Evolutionary conservation across 73 alveolate species (phyloP).

Genomic region (Paramecium tetraurelia): DNA sequence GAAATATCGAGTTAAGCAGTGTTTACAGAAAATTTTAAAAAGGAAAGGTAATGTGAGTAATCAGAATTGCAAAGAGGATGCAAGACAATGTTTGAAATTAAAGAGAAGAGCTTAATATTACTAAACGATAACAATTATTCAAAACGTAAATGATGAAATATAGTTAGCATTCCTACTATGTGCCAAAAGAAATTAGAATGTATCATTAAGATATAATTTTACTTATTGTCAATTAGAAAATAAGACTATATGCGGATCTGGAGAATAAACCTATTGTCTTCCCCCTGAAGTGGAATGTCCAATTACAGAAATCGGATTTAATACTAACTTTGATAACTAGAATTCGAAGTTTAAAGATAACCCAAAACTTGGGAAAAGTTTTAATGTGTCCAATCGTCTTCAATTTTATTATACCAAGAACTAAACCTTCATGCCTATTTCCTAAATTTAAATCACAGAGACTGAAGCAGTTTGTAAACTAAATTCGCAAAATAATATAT

Average conservation of each 20-base stretch:
- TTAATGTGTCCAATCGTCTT: background rate
- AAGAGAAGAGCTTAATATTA: background rate
- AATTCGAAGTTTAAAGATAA: background rate
- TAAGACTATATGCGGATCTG: background rate
- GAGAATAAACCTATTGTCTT: background rate
- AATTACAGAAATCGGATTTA: constrained; percentile 22
- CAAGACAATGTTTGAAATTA: background rate
- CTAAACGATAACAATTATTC: background rate
- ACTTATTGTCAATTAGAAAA: background rate
- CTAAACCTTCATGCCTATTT: background rate
- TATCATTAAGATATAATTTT: background rate
- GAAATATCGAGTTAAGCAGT: background rate
- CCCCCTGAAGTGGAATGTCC: background rate
- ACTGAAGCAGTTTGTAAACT: background rate
- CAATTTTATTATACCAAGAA: background rate
- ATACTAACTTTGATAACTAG: background rate
- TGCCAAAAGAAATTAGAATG: background rate
- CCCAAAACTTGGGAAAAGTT: background rate
- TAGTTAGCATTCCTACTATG: constrained; percentile 16
- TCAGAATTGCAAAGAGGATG: background rate
- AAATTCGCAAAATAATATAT: background rate
- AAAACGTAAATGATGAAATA: background rate
- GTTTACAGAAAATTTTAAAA: too few relatives aligned
- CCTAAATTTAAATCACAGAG: background rate
- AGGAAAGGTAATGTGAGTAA: background rate